A percentile compares a stretch with the other conserved stretches of the same genome.
Conservation (phyloP, 1,284 basidiomycete species). For the Fistulinella cinereoalba region DNA sequence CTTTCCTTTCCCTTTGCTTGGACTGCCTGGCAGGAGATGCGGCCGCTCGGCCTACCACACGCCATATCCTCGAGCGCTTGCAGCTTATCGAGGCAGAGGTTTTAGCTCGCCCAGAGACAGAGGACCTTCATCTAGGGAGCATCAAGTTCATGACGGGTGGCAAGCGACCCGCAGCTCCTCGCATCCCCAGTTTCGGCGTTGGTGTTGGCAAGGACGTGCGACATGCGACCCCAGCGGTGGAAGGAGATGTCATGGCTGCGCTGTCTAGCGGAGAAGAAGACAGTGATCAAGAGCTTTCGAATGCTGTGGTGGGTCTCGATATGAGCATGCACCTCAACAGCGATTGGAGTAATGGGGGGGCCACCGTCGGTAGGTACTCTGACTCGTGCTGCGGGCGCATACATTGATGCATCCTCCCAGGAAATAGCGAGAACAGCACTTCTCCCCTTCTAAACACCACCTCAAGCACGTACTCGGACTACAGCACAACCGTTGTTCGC, state of each 20-base stretch:
- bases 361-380: conserved; percentile 36
- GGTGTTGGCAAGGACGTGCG: conserved; percentile 63
- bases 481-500: conserved; percentile 67
- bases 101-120: conserved; percentile 62
- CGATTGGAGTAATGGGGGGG: conserved; percentile 42
- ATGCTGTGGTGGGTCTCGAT: conserved; percentile 59
- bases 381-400: conserved; percentile 10
- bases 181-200: conserved; percentile 84
- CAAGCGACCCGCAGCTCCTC: conserved; percentile 59
- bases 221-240: conserved; percentile 17
- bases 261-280: conserved; percentile 48
- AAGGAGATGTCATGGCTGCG: conserved; percentile 28
- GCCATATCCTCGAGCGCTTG: conserved; percentile 72
- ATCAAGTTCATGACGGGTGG: conserved; percentile 72
- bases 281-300: conserved; percentile 63
- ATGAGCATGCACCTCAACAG: conserved; percentile 48
- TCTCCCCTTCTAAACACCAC: conserved; percentile 57
- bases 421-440: conserved; percentile 40
- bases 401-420: conserved; percentile 26
- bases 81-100: conserved; percentile 80
- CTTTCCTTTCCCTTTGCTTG: conserved; percentile 75
- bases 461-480: conserved; percentile 50
- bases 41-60: conserved; percentile 68
- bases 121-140: conserved; percentile 81
- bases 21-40: conserved; percentile 78